phyloP scores from a whole-genome alignment of 2,329 filamentous ascomycete species.

The Pestalotiopsis fici region DNA sequence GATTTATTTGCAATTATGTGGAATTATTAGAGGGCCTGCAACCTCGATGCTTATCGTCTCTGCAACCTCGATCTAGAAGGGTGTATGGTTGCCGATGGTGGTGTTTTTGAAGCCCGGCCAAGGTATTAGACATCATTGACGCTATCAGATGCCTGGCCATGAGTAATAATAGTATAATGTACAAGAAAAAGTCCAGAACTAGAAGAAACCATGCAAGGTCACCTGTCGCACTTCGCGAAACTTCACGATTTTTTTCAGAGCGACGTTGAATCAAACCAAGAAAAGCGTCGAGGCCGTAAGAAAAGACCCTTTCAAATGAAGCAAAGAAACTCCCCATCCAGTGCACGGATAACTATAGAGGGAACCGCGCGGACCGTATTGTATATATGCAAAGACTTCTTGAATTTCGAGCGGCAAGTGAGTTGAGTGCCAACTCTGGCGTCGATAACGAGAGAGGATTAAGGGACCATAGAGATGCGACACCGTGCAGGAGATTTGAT shows the following conservation, averaged over 20 bases:
- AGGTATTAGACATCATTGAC: background rate
- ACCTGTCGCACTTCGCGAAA: background rate
- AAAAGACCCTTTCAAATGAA: background rate
- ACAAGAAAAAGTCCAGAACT: background rate
- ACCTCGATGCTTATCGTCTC: background rate
- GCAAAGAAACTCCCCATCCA: background rate
- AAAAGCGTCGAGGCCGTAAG: background rate
- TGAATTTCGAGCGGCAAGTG: background rate
- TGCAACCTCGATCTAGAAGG: background rate
- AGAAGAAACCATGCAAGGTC: background rate
- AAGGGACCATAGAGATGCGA: background rate
- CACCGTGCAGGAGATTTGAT: background rate
- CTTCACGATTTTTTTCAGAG: background rate
- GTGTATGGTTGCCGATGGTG: background rate
- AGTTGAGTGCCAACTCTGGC: background rate
- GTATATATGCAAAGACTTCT: background rate
- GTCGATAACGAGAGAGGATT: background rate
- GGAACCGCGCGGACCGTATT: background rate
- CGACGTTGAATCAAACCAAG: background rate
- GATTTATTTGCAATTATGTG: background rate
- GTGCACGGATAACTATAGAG: background rate
- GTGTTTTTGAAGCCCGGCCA: background rate
- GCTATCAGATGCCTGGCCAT: background rate
- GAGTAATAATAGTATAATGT: background rate
- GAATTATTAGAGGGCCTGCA: background rate